phyloP scores from a whole-genome alignment of 225 moss, liverwort and hornwort genomes.

The Pseudisothecium myosuroides region DNA sequence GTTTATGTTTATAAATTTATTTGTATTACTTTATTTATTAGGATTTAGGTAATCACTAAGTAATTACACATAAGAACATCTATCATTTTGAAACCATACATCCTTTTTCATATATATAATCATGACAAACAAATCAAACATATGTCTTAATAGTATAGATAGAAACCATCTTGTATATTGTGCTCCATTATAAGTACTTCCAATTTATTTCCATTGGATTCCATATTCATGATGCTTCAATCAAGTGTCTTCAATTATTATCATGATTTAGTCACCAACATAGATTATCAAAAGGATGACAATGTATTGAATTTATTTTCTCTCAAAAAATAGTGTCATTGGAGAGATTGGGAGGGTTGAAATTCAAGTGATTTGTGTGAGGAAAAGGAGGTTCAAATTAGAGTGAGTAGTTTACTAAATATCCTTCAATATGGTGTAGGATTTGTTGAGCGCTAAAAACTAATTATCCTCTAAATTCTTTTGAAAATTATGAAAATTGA shows the following conservation, averaged over 20 bases:
- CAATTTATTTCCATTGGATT: background rate
- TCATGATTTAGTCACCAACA: background rate
- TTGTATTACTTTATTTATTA: too few species aligned
- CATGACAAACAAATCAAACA: background rate
- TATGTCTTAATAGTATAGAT: background rate
- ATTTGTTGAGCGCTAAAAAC: fast-evolving
- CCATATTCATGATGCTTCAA: fast-evolving
- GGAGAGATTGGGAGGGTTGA: background rate
- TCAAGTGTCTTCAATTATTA: fast-evolving
- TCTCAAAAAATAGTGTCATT: background rate
- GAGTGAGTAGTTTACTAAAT: background rate
- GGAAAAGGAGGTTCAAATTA: fast-evolving
- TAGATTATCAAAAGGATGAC: background rate
- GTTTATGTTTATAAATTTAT: background rate
- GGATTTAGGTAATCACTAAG: too few species aligned
- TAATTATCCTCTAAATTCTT: background rate
- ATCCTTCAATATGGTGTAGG: too few species aligned
- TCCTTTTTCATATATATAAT: background rate
- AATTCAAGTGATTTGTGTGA: background rate
- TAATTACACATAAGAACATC: too few species aligned
- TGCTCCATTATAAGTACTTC: too few species aligned
- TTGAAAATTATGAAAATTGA: background rate
- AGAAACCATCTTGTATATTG: background rate
- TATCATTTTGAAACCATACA: too few species aligned
- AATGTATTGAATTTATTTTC: too few species aligned